Percentiles rank a stretch among this genome's conserved stretches.
Evolutionary conservation across 148 eudicot species (phyloP).

Genomic region (Camellia lanceoleosa): DNA sequence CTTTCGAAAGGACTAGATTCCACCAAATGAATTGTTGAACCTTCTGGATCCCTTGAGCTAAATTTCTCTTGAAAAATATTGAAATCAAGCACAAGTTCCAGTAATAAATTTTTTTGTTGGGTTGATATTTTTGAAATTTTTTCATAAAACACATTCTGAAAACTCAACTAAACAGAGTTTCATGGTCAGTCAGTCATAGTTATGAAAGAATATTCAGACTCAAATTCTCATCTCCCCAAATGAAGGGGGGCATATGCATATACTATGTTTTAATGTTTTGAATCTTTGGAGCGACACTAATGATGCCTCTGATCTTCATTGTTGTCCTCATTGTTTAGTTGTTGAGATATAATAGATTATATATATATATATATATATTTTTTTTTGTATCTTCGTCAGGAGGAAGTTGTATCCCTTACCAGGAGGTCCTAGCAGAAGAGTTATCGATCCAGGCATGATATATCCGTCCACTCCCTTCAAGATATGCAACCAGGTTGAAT

Average conservation of each 20-base stretch:
- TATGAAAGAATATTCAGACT: too few relatives aligned
- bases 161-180: too few relatives aligned
- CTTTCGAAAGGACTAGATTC: not conserved
- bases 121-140: not conserved
- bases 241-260: too few relatives aligned
- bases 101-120: not conserved
- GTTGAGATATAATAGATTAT: not conserved
- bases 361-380: too few relatives aligned
- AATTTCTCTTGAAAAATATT: too few relatives aligned
- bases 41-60: not conserved
- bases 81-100: not conserved
- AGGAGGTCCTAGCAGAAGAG: constrained; percentile 21
- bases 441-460: constrained; percentile 22
- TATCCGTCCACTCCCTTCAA: constrained; percentile 9
- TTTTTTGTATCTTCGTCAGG: not conserved
- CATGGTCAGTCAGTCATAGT: too few relatives aligned
- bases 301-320: not conserved
- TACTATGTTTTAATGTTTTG: too few relatives aligned
- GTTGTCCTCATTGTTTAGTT: too few relatives aligned
- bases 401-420: not conserved
- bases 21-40: not conserved
- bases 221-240: too few relatives aligned
- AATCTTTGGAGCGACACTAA: too few relatives aligned
- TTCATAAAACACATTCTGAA: too few relatives aligned
- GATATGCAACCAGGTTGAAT: constrained; percentile 10